phyloP scores from a whole-genome alignment of 345 rosid genomes.

The Hypericum androsaemum region DNA sequence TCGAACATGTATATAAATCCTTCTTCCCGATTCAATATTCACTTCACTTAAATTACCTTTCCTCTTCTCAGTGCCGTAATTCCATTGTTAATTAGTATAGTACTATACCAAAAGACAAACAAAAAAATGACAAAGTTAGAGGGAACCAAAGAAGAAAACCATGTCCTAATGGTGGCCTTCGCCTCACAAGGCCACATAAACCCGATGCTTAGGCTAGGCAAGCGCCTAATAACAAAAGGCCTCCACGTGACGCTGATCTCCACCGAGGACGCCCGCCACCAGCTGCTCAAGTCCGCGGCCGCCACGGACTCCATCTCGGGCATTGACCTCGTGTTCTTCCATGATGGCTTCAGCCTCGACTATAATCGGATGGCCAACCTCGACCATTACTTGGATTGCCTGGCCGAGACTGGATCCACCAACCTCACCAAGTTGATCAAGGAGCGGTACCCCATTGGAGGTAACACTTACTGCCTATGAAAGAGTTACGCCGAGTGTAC shows the following conservation, averaged over 20 bases:
- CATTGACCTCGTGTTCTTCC: slow-evolving; percentile 31
- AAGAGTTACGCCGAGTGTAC: too few species aligned
- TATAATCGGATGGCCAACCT: slow-evolving; percentile 21
- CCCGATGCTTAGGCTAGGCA: slow-evolving; percentile 40
- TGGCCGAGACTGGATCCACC: slow-evolving; percentile 19
- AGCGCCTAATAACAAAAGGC: slow-evolving; percentile 28
- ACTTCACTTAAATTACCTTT: too few species aligned
- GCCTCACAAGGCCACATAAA: slow-evolving; percentile 39
- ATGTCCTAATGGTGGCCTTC: slow-evolving; percentile 41
- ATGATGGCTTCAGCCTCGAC: slow-evolving; percentile 38
- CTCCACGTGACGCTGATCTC: slow-evolving; percentile 41
- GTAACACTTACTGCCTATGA: too few species aligned
- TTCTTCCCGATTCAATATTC: too few species aligned
- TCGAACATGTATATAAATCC: too few species aligned
- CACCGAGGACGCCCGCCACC: slow-evolving; percentile 27
- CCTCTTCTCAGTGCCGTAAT: too few species aligned
- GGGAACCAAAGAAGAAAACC: slow-evolving; percentile 4
- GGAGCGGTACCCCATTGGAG: not conserved
- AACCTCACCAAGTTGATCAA: slow-evolving; percentile 29
- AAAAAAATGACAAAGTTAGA: too few species aligned
- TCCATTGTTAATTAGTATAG: too few species aligned
- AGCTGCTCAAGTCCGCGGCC: slow-evolving; percentile 12
- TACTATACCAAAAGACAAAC: too few species aligned
- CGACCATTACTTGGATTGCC: slow-evolving; percentile 11
- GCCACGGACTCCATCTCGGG: slow-evolving; percentile 1